Evolutionary conservation across 2,329 filamentous ascomycete species (phyloP).

Genomic region (Colletotrichum liriopes): DNA sequence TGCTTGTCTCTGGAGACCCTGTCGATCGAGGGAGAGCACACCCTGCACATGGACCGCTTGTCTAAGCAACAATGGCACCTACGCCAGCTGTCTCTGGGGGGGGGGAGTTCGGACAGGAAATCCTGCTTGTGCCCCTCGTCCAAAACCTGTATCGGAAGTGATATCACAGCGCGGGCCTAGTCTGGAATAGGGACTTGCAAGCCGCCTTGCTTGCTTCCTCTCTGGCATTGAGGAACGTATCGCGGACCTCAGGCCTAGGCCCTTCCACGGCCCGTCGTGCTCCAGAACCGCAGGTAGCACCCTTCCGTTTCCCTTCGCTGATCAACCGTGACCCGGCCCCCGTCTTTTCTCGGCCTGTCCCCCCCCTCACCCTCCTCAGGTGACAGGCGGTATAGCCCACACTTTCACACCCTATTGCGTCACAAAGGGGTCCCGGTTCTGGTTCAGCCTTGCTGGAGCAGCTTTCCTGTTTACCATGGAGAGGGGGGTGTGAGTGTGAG

Average conservation of each 20-base stretch:
- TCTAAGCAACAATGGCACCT: background rate
- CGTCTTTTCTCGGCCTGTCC: background rate
- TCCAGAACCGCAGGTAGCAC: background rate
- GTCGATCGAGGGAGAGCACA: background rate
- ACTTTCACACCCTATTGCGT: slow-evolving; percentile 38
- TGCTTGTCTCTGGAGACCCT: slow-evolving; percentile 14
- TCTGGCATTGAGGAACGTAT: background rate
- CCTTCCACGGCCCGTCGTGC: background rate
- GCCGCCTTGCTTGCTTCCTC: background rate
- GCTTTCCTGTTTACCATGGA: background rate
- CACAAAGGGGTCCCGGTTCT: slow-evolving; percentile 15
- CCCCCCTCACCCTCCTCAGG: background rate
- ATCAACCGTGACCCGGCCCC: slow-evolving; percentile 5
- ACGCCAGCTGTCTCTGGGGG: background rate
- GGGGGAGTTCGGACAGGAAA: slow-evolving; percentile 24
- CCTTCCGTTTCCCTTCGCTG: background rate
- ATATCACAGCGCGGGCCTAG: slow-evolving; percentile 40
- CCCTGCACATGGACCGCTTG: too few species aligned
- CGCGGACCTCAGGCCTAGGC: background rate
- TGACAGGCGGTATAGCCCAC: slow-evolving; percentile 1
- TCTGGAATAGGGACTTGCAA: background rate
- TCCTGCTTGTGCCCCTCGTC: slow-evolving; percentile 8
- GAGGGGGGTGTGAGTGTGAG: slow-evolving; percentile 1
- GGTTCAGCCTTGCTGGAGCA: slow-evolving; percentile 23
- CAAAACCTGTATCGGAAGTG: slow-evolving; percentile 31